Evolutionary conservation across 164 flowering plant species (phyloP).

Genomic region (Nymphaea thermarum): DNA sequence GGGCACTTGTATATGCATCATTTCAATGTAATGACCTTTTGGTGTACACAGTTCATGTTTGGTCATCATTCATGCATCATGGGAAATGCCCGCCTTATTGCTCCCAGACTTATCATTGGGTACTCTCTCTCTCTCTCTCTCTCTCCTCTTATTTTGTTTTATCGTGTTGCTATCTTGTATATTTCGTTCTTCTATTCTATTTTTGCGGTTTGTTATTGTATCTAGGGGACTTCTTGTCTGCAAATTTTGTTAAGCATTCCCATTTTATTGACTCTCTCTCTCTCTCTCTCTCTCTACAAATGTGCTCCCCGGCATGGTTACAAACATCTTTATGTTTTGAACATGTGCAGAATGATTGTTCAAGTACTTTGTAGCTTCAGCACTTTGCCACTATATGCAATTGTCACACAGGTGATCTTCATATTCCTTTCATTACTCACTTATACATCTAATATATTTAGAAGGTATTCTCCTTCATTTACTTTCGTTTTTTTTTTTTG

Average conservation of each 20-base stretch:
- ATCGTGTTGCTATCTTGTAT: no score
- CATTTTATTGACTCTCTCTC: neutral
- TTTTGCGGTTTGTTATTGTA: no score
- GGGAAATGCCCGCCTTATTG: constrained; percentile 3
- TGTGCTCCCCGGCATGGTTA: neutral
- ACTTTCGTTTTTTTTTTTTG: neutral
- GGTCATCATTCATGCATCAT: constrained; percentile 11
- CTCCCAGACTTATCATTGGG: constrained; percentile 13
- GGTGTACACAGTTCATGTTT: neutral
- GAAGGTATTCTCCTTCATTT: neutral
- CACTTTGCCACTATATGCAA: constrained; percentile 13
- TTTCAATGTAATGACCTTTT: neutral
- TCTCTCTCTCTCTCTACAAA: neutral
- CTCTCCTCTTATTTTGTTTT: neutral
- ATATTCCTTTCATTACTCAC: neutral
- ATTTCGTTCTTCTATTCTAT: no score
- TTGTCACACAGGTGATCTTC: constrained; percentile 12
- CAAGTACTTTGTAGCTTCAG: constrained; percentile 13
- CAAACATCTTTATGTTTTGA: neutral
- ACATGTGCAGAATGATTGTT: constrained; percentile 8
- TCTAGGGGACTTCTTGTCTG: no score
- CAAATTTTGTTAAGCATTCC: no score
- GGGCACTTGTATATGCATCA: neutral
- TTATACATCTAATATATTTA: neutral
- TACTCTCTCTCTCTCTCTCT: constrained; percentile 1